phyloP scores from a whole-genome alignment of 495 filamentous ascomycete species.

The Penicillium fimorum region DNA sequence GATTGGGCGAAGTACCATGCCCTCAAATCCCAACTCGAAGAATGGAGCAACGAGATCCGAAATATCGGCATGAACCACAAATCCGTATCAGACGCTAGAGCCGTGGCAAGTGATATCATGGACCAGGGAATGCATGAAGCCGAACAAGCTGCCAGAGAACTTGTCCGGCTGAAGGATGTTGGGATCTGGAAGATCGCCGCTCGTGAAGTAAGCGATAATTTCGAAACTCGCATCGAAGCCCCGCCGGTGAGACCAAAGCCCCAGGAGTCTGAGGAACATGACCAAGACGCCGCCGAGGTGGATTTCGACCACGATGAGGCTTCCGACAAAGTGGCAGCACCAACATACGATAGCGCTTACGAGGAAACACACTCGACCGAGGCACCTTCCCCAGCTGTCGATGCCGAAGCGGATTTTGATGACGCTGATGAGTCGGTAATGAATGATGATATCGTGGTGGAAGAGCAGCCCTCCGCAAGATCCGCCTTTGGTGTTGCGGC shows the following conservation, averaged over 20 bases:
- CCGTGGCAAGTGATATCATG: conserved; percentile 67
- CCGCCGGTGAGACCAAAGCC: conserved; percentile 46
- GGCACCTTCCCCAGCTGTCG: neutral
- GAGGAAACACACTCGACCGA: neutral
- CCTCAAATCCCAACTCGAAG: conserved; percentile 76
- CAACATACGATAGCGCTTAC: conserved; percentile 1
- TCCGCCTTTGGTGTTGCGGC: conserved; percentile 27
- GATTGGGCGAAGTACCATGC: conserved; percentile 92
- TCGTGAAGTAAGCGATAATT: conserved; percentile 73
- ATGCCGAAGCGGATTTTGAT: neutral
- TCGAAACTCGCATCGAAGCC: conserved; percentile 55
- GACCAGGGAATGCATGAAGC: conserved; percentile 76
- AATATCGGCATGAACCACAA: conserved; percentile 68
- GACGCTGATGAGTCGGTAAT: neutral
- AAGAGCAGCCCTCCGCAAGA: conserved; percentile 4
- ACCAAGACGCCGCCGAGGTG: conserved; percentile 23
- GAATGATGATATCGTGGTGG: conserved; percentile 33
- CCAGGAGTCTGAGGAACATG: conserved; percentile 34
- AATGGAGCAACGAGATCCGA: conserved; percentile 81
- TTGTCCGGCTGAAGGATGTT: conserved; percentile 79
- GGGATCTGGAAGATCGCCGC: conserved; percentile 82
- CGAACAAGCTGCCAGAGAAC: conserved; percentile 76
- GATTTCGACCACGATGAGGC: conserved; percentile 19
- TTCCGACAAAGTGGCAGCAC: neutral
- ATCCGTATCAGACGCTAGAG: conserved; percentile 65